These are phyloP conservation scores for Fusarium pilosicola DNA, from an alignment of 2,329 filamentous ascomycete species.

Conservation along the genomic window DNA sequence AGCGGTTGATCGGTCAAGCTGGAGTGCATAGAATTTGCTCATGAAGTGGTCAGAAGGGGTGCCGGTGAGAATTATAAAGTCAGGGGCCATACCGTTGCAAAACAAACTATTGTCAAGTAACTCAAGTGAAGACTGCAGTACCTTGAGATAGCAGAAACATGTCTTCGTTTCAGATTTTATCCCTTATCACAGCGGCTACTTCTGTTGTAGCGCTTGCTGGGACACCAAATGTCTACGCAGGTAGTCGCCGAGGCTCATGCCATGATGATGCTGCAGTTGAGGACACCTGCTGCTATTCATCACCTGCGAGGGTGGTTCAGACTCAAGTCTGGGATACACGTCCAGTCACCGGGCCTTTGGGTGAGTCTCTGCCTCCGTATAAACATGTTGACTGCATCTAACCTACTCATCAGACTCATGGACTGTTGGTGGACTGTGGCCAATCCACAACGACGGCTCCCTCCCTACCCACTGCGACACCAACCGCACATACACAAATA, in stretches of 20 bases:
- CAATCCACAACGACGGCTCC: conserved; percentile 8
- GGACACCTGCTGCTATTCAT: conserved; percentile 12
- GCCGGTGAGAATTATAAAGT: conserved; percentile 6
- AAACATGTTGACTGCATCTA: not conserved
- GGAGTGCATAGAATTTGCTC: not conserved
- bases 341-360: conserved; percentile 5
- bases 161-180: conserved; percentile 6
- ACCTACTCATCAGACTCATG: conserved; percentile 5
- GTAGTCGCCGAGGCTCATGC: conserved; percentile 1
- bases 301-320: conserved; percentile 9
- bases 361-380: rapidly evolving
- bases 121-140: not conserved
- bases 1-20: not conserved
- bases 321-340: conserved; percentile 23
- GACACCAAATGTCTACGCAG: conserved; percentile 9
- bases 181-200: conserved; percentile 6
- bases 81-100: not conserved
- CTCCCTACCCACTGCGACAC: conserved; percentile 8
- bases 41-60: not conserved
- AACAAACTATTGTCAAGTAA: not conserved
- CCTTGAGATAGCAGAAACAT: not conserved
- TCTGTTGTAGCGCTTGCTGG: conserved; percentile 17
- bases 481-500: conserved; percentile 29
- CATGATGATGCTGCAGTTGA: not conserved
- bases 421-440: conserved; percentile 16